Conservation (phyloP, 2,329 filamentous ascomycete genomes). For the Knoxdaviesia proteae region DNA sequence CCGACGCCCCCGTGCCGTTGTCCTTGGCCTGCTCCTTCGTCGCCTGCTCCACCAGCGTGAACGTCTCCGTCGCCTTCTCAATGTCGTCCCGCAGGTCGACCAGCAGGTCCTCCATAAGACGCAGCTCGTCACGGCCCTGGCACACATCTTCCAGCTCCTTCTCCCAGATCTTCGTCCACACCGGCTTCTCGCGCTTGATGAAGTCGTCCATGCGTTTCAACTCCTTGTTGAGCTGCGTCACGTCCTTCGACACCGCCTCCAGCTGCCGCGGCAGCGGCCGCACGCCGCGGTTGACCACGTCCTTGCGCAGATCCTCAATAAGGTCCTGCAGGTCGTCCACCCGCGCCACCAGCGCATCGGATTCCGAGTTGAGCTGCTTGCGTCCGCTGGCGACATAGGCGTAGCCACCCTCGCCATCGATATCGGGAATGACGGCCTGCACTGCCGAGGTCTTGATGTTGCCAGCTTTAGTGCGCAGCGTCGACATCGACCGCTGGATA, state of each 20-base stretch:
- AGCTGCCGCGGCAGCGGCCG: conserved; percentile 78
- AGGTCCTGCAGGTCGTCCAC: conserved; percentile 96
- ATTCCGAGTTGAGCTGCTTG: conserved; percentile 69
- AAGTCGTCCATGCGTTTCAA: conserved; percentile 89
- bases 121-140: conserved; percentile 83
- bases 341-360: conserved; percentile 71
- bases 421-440: conserved; percentile 47
- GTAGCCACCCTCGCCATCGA: conserved; percentile 62
- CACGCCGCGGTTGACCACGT: conserved; percentile 83
- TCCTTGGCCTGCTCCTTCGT: conserved; percentile 95
- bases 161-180: conserved; percentile 99
- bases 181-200: conserved; percentile 74
- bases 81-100: conserved; percentile 85
- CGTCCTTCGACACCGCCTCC: conserved; percentile 74
- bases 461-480: conserved; percentile 60
- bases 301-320: conserved; percentile 90
- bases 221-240: conserved; percentile 60
- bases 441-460: conserved; percentile 58
- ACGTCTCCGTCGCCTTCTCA: conserved; percentile 83
- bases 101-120: conserved; percentile 87
- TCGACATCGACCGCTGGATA: conserved; percentile 69
- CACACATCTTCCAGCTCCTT: conserved; percentile 91
- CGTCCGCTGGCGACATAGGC: conserved; percentile 72
- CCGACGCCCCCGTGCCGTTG: conserved; percentile 28
- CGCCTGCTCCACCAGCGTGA: conserved; percentile 86